Base-by-base conservation (phyloP, 2,329 filamentous ascomycete species). In the Arthrobotrys iridis region DNA sequence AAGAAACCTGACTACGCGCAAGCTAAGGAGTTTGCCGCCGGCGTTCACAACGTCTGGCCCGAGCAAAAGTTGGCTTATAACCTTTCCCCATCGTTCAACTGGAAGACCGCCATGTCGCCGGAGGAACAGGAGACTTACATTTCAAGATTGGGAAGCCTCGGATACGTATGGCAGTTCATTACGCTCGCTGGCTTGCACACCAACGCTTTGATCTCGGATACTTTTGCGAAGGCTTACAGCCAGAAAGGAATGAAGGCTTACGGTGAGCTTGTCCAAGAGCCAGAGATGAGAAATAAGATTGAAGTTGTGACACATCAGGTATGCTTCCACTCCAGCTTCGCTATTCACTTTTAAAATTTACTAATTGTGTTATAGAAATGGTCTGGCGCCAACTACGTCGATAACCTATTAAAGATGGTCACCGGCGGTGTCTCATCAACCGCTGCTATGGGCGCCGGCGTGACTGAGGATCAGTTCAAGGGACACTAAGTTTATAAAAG, bases 101-200 rank as follows among this genome's bases (percentile, higher is more conserved):
- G 95, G 95, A 98, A 98, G 86, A 87, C 93, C 71, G 95, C 94
- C 80, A 80, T 80, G 79, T 87, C 92, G 46, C 89, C 91, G 78
- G 86, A 87, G 62, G 94, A 98, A 82, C 95, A 99, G 85, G 93
- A 97, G 85, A 99, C 95, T 18, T 99, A 98, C 85, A 99, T 99
- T 85, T 86, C 89, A 77, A 92, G 95, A 43, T 91, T 99, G 41
- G 93, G 90, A 76, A 81, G 85, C 77, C 88, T 99, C 55, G 95
- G 95, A 77, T 99, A 99, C 88, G 96, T 93, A 88, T 99, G 95
- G 95, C 95, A 99, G 84, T 99, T 99, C 87, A 99, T 99, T 86
- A 99, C 95, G n/a, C 88, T 99, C 50, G 95, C 94, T 3, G 95
- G 95, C 79, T 87, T 99, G 81, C 95, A 99, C 86, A 96, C 93